These are phyloP conservation scores for Diaporthe sp. DNA, from an alignment of 2,329 filamentous ascomycete species.

Conservation along the genomic window DNA sequence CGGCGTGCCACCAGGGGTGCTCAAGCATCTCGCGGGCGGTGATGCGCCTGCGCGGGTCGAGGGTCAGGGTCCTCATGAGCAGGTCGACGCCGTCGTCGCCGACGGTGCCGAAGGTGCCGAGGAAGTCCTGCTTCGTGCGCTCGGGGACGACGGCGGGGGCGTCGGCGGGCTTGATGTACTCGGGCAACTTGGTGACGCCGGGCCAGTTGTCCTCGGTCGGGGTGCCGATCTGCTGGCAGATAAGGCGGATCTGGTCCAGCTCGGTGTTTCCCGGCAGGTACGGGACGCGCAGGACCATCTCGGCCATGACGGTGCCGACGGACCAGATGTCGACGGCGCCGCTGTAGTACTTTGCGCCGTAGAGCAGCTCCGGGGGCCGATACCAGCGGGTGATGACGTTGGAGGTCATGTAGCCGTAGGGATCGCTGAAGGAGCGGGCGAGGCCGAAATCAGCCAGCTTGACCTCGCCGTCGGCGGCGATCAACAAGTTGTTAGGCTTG, in stretches of 20 bases:
- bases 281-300: constrained; percentile 85
- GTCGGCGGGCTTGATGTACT: constrained; percentile 80
- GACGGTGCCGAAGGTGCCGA: constrained; percentile 82
- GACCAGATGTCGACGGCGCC: constrained; percentile 96
- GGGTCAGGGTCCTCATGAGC: constrained; percentile 84
- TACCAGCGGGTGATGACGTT: constrained; percentile 99
- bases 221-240: constrained; percentile 88
- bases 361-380: constrained; percentile 92
- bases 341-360: constrained; percentile 89
- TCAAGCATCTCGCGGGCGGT: constrained; percentile 83
- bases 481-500: constrained; percentile 98
- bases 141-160: constrained; percentile 65
- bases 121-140: constrained; percentile 79
- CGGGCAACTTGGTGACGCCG: constrained; percentile 83
- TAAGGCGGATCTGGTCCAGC: constrained; percentile 86
- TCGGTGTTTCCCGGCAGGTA: constrained; percentile 89
- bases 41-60: constrained; percentile 89
- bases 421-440: constrained; percentile 89
- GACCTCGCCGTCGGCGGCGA: constrained; percentile 91
- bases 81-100: constrained; percentile 89
- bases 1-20: constrained; percentile 88
- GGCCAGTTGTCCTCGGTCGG: constrained; percentile 97
- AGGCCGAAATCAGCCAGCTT: constrained; percentile 99
- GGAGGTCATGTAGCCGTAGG: constrained; percentile 88
- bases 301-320: constrained; percentile 92